Evolutionary conservation across 306 rosid genomes (phyloP), one percentile per base, ranked within the genome.

Genomic region (Citrullus amarus): DNA sequence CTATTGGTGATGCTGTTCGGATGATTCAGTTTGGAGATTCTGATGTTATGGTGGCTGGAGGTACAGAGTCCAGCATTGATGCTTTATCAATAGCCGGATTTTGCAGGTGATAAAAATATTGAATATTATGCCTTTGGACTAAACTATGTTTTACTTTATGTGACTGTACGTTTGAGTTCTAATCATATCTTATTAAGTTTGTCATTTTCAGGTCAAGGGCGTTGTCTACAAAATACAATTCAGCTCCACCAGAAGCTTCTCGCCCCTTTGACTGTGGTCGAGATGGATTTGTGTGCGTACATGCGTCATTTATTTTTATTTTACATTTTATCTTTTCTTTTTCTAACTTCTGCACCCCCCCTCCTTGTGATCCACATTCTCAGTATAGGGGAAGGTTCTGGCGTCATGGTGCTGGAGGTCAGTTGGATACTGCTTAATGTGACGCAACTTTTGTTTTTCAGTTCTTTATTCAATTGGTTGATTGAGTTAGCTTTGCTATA

Each of bases 11-110:
- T 88, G 92, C 96, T 58, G 79, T 89, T 82, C 89, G 98, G 87
- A 94, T 94, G 98, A 92, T 94, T 86, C 98, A 92, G 56, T 94
- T 92, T 85, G 97, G 96, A 77, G 97, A 95, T 84, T 88, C 96
- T 41, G 97, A 95, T 88, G 92, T 95, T 80, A 95, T 95, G 97
- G 90, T 95, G 75, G 97, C 97, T 63, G 96, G 98, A 82, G 98
- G 97, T 76, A 88, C 97, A 41, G 96, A 95, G 89, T 89, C 97
- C 79, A 95, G 98, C 87, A 92, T 95, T 81, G 98, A 95, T 85
- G 97, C 96, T 81, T 85, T 92, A 81, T 95, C 97, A 46, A 91
- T 95, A 58, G 96, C 96, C 36, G 93, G 96, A 76, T 94, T 94
- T 86, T 90, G 98, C 92, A 86, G 84, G 98, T 92, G 80, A 72